Evolutionary conservation across 2,329 filamentous ascomycete species (phyloP), one percentile per base, ranked within the genome.

Genomic region (Proliferodiscus dingleyae): DNA sequence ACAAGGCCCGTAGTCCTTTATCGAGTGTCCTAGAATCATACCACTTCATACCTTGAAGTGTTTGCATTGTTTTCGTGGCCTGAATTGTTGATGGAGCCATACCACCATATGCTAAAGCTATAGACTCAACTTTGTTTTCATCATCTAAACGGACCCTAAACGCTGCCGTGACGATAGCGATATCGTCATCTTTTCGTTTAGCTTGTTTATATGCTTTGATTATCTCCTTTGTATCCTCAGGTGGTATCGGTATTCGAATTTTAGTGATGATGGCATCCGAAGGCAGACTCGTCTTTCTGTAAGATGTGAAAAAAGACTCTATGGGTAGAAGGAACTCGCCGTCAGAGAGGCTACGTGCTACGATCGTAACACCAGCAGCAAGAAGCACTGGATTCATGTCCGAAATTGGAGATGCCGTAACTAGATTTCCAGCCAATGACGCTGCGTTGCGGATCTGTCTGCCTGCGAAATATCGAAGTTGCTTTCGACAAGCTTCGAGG

Each of bases 181-280:
- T 97, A 62, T 97, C 91, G 59, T 97, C 91, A 57, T 97, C 91
- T 62, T 96, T 96, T 55, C 91, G 74, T 71, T 97, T 97, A 0
- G 91, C 82, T 65, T 96, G 91, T 67, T 97, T 97, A 68, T 95
- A 97, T 1, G 90, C 83, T 38, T 87, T 80, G 62, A 94, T 85
- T 61, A 84, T 87, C 62, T 95, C 91, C 3, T 84, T 82, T 58
- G 81, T 83, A 39, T 81, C 74, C 2, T 39, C n/a, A 18, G 74
- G 72, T 0, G 86, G 84, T 3, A 86, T 68, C 0, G 91, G 91
- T 30, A 97, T 87, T 10, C 83, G 80, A 50, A 97, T 83, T 22
- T 83, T 83, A 0, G 87, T 81, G 49, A 97, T 89, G 51, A 96
- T 78, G 1, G 87, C 87, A 62, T 95, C 82, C 13, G 78, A 71